phyloP scores from a whole-genome alignment of 192 early-diverging fungal species.

The Lobulomyces angularis region DNA sequence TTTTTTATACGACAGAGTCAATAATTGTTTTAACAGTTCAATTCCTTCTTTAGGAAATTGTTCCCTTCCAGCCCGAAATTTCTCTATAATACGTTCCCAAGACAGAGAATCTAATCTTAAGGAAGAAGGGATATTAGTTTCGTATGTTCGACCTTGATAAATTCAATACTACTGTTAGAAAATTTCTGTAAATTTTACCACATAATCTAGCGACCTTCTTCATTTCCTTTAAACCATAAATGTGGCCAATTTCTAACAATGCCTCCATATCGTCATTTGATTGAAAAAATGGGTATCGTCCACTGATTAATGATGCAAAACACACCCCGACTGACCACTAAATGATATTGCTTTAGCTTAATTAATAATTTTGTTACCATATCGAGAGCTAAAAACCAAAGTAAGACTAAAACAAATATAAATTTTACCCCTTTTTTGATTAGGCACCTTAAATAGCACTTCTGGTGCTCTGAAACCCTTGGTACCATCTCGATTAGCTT shows the following conservation, averaged over 20 bases:
- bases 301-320: conserved; percentile 63
- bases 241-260: conserved; percentile 64
- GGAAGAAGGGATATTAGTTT: conserved; percentile 4
- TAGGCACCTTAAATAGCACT: conserved; percentile 63
- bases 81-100: conserved; percentile 2
- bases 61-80: conserved; percentile 9
- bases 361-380: too few species aligned
- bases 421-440: conserved; percentile 68
- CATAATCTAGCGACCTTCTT: conserved; percentile 45
- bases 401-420: too few species aligned
- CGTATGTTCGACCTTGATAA: conserved; percentile 1
- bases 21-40: conserved; percentile 45
- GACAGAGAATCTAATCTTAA: neutral
- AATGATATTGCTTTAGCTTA: too few species aligned
- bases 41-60: conserved; percentile 31
- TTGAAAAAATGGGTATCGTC: conserved; percentile 81
- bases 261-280: conserved; percentile 77
- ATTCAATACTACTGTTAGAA: too few species aligned
- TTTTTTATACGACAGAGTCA: conserved; percentile 41
- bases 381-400: conserved; percentile 55
- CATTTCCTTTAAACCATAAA: conserved; percentile 73
- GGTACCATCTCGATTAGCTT: conserved; percentile 82
- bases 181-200: conserved; percentile 29
- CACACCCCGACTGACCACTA: conserved; percentile 88
- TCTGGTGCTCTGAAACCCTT: conserved; percentile 90